These are phyloP conservation scores for Spirogloea muscicola DNA, from an alignment of 139 green algal species.

Conservation along the genomic window DNA sequence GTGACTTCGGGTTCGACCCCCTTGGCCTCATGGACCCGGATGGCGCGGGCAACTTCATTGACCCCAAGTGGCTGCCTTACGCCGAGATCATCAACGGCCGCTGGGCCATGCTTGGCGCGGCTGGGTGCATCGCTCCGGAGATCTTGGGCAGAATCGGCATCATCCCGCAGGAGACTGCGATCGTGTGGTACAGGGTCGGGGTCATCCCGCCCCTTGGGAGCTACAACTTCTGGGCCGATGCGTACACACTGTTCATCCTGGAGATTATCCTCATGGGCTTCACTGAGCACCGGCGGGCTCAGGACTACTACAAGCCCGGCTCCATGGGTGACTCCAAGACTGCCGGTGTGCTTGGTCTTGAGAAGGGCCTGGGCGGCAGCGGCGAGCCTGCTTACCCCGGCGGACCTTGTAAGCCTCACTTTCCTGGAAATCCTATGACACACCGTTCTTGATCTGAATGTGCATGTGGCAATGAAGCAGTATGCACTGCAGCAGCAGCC, in stretches of 20 bases:
- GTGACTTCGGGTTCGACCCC: slow-evolving; percentile 78
- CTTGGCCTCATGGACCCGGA: slow-evolving; percentile 90
- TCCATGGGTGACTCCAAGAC: no score
- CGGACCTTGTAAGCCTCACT: no score
- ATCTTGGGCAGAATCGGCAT: slow-evolving; percentile 73
- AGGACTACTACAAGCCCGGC: slow-evolving; percentile 43
- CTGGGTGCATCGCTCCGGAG: slow-evolving; percentile 91
- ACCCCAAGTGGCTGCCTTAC: slow-evolving; percentile 83
- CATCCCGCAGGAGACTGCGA: slow-evolving; percentile 70
- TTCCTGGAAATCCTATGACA: no score
- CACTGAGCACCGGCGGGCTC: slow-evolving; percentile 67
- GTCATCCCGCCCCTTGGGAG: slow-evolving; percentile 78
- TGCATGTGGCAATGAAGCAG: no score
- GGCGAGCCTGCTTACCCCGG: slow-evolving; percentile 82
- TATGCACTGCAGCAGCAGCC: no score
- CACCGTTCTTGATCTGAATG: no score
- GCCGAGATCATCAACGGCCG: slow-evolving; percentile 63
- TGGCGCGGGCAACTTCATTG: slow-evolving; percentile 84
- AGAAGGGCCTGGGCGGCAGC: slow-evolving; percentile 67
- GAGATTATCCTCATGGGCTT: slow-evolving; percentile 93
- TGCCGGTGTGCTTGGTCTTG: slow-evolving; percentile 92
- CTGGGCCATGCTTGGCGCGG: slow-evolving; percentile 92
- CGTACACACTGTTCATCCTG: slow-evolving; percentile 91
- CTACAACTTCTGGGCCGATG: slow-evolving; percentile 82
- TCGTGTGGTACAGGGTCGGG: slow-evolving; percentile 83